A percentile compares a stretch with the other conserved stretches of the same genome.
Evolutionary conservation across 106 monocot species (phyloP).

Genomic region (Iris macrosiphon): DNA sequence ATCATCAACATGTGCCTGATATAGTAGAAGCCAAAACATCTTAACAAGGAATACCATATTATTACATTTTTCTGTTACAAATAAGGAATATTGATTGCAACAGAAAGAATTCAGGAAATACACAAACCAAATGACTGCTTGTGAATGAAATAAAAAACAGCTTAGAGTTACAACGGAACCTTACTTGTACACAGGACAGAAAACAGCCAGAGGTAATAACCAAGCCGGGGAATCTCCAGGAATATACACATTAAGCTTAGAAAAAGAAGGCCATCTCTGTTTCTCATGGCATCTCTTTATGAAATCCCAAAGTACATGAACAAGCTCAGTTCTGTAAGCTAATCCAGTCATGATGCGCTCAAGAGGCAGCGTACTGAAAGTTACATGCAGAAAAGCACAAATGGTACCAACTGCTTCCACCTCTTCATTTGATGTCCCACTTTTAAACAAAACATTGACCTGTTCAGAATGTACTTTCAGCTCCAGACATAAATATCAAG

Average conservation of each 20-base stretch:
- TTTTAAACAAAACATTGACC: slow-evolving; percentile 79
- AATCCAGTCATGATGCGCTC: slow-evolving; percentile 85
- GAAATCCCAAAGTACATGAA: slow-evolving; percentile 79
- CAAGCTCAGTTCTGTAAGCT: slow-evolving; percentile 93
- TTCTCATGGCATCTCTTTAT: slow-evolving; percentile 72
- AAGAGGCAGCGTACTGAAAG: slow-evolving; percentile 64
- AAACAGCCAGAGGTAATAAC: slow-evolving; percentile 86
- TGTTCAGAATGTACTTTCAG: slow-evolving; percentile 19
- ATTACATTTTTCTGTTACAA: neutral
- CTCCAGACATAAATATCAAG: neutral
- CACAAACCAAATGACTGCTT: too few relatives aligned
- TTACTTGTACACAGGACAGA: slow-evolving; percentile 97
- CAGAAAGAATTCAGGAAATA: neutral
- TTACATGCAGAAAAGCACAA: slow-evolving; percentile 83
- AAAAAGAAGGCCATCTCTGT: slow-evolving; percentile 58
- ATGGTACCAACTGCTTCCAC: slow-evolving; percentile 63
- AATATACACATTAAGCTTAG: slow-evolving; percentile 22
- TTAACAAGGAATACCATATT: too few relatives aligned
- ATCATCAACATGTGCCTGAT: slow-evolving; percentile 94
- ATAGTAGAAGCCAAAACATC: too few relatives aligned
- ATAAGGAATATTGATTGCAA: neutral
- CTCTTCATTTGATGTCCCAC: slow-evolving; percentile 27
- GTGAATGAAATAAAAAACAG: neutral
- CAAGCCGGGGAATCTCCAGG: slow-evolving; percentile 73
- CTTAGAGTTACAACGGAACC: slow-evolving; percentile 4